These are phyloP conservation scores for Solanum hybrid DNA, from an alignment of 305 asterid genomes.

Conservation along the genomic window DNA sequence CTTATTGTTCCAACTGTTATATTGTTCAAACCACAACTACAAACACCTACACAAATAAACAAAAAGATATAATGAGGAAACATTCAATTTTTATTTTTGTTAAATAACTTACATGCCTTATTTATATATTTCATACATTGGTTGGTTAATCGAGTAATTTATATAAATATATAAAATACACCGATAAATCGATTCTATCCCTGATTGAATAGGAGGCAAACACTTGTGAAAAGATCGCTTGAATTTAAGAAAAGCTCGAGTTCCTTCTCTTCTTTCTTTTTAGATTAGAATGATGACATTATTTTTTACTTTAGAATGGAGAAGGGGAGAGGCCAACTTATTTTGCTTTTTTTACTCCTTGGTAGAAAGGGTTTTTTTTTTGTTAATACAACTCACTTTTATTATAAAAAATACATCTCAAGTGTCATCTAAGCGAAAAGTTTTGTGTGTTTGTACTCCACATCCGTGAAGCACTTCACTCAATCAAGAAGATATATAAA, in stretches of 20 bases:
- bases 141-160: too few relatives aligned
- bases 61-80: background rate
- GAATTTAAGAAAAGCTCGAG: background rate
- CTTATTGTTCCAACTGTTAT: slow-evolving; percentile 9
- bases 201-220: background rate
- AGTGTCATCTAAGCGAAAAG: background rate
- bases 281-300: background rate
- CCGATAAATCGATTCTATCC: background rate
- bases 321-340: background rate
- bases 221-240: background rate
- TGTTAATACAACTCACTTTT: background rate
- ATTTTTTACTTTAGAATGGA: background rate
- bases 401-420: background rate
- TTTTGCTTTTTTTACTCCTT: background rate
- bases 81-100: background rate
- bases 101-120: background rate
- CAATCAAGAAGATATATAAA: background rate
- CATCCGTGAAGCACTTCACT: background rate
- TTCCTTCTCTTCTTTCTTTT: background rate
- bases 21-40: slow-evolving; percentile 4
- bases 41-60: background rate
- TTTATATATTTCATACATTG: background rate
- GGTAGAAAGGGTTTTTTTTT: background rate
- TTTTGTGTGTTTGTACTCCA: background rate
- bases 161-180: too few relatives aligned